These are phyloP conservation scores for Dillenia suffruticosa DNA, from an alignment of 164 flowering plant species.

Conservation along the genomic window DNA sequence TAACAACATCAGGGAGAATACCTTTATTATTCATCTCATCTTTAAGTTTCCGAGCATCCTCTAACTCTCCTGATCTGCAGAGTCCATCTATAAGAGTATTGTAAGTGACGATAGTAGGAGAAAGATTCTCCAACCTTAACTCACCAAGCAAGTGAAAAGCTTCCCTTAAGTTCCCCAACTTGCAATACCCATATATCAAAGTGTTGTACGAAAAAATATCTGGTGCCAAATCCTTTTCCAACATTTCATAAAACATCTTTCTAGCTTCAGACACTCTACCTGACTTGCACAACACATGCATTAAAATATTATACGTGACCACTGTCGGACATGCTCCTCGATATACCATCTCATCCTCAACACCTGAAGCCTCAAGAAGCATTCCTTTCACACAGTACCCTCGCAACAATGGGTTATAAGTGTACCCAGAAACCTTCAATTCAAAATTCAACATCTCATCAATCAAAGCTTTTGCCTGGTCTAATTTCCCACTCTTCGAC, in stretches of 20 bases:
- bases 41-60: constrained; percentile 44
- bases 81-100: constrained; percentile 63
- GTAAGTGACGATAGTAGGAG: constrained; percentile 56
- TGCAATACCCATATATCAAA: constrained; percentile 67
- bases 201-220: constrained; percentile 60
- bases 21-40: constrained; percentile 41
- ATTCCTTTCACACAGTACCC: constrained; percentile 49
- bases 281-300: constrained; percentile 46
- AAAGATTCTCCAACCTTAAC: constrained; percentile 22
- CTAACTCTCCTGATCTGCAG: constrained; percentile 42
- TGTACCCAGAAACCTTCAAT: constrained; percentile 36
- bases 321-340: constrained; percentile 45
- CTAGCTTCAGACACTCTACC: constrained; percentile 52
- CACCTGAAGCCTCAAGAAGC: constrained; percentile 39
- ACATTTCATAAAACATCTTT: constrained; percentile 36
- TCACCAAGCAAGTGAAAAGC: constrained; percentile 55
- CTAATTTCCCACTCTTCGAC: constrained; percentile 45
- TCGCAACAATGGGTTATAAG: constrained; percentile 59
- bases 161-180: constrained; percentile 35
- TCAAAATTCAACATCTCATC: constrained; percentile 45
- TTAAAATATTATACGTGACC: constrained; percentile 47
- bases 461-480: constrained; percentile 42
- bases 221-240: constrained; percentile 34
- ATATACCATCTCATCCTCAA: constrained; percentile 42
- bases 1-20: constrained; percentile 50